phyloP scores from a whole-genome alignment of 768 basidiomycete genomes.

The Leccinum boreale region DNA sequence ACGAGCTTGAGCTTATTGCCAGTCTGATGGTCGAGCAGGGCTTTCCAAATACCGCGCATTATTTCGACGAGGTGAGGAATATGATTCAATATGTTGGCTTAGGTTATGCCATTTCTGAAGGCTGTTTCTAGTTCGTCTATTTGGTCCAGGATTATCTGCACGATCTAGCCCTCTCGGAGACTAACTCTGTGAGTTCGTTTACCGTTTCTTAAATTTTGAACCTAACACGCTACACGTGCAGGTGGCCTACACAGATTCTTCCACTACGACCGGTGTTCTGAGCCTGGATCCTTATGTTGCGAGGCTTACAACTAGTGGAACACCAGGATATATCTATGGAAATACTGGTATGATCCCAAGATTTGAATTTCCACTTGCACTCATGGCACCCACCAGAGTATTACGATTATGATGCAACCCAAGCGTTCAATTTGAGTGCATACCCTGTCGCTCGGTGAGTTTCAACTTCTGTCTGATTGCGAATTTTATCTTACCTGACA shows the following conservation, averaged over 20 bases:
- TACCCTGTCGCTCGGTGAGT: slow-evolving; percentile 47
- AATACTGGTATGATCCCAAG: slow-evolving; percentile 42
- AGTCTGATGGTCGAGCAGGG: neutral
- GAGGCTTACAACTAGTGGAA: slow-evolving; percentile 45
- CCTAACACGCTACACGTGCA: slow-evolving; percentile 10
- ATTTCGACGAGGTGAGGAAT: slow-evolving; percentile 42
- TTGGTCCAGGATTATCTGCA: slow-evolving; percentile 54
- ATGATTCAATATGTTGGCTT: neutral
- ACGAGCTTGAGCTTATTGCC: slow-evolving; percentile 41
- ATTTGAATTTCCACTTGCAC: neutral
- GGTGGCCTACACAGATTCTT: slow-evolving; percentile 60
- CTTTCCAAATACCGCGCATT: slow-evolving; percentile 1
- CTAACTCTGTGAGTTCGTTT: slow-evolving; percentile 39
- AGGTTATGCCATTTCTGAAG: too few species aligned
- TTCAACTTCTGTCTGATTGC: neutral
- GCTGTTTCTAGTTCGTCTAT: slow-evolving; percentile 38
- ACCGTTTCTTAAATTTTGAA: neutral
- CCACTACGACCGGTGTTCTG: slow-evolving; percentile 55
- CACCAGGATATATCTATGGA: slow-evolving; percentile 52
- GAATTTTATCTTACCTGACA: neutral
- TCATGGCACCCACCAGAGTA: slow-evolving; percentile 36
- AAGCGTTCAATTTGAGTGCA: slow-evolving; percentile 52
- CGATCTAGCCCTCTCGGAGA: slow-evolving; percentile 43
- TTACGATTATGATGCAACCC: slow-evolving; percentile 52
- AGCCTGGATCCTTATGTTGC: slow-evolving; percentile 53